phyloP scores from a whole-genome alignment of 306 rosid genomes.

The Abrus precatorius region DNA sequence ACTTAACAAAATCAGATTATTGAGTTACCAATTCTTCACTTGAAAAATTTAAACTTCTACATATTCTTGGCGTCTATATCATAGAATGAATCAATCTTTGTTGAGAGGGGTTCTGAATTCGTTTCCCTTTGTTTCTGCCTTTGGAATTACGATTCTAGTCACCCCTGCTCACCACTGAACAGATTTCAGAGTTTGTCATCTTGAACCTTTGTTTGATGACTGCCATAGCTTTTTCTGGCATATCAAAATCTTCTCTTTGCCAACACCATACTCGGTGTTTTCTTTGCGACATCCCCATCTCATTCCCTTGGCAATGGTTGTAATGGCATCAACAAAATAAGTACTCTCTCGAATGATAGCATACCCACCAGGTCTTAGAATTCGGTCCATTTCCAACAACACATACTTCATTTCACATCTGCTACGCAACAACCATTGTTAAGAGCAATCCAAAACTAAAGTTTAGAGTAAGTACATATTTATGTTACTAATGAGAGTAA shows the following conservation, averaged over 20 bases:
- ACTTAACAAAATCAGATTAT: slow-evolving; percentile 72
- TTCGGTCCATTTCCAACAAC: slow-evolving; percentile 95
- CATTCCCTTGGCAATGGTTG: slow-evolving; percentile 74
- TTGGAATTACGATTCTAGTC: slow-evolving; percentile 46
- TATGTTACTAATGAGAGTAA: slow-evolving; percentile 5
- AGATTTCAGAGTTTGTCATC: slow-evolving; percentile 56
- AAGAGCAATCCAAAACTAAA: slow-evolving; percentile 25
- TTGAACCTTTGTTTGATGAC: slow-evolving; percentile 64
- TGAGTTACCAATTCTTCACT: slow-evolving; percentile 60
- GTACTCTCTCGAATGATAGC: slow-evolving; percentile 81
- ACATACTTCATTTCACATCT: slow-evolving; percentile 95
- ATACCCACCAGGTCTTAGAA: slow-evolving; percentile 79
- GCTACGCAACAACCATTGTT: slow-evolving; percentile 43
- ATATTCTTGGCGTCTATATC: slow-evolving; percentile 45
- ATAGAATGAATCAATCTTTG: slow-evolving; percentile 59
- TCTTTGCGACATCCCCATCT: slow-evolving; percentile 87
- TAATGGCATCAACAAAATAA: slow-evolving; percentile 81
- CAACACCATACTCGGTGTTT: slow-evolving; percentile 70
- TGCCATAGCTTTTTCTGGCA: slow-evolving; percentile 97
- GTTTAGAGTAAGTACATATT: not conserved
- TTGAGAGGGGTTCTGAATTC: slow-evolving; percentile 60
- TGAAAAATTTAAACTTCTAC: slow-evolving; percentile 54
- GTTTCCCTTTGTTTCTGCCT: slow-evolving; percentile 55
- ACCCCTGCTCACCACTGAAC: slow-evolving; percentile 39
- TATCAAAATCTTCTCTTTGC: slow-evolving; percentile 84